phyloP scores from a whole-genome alignment of 2,329 filamentous ascomycete species.

The Chrysosporium keratinophilum region DNA sequence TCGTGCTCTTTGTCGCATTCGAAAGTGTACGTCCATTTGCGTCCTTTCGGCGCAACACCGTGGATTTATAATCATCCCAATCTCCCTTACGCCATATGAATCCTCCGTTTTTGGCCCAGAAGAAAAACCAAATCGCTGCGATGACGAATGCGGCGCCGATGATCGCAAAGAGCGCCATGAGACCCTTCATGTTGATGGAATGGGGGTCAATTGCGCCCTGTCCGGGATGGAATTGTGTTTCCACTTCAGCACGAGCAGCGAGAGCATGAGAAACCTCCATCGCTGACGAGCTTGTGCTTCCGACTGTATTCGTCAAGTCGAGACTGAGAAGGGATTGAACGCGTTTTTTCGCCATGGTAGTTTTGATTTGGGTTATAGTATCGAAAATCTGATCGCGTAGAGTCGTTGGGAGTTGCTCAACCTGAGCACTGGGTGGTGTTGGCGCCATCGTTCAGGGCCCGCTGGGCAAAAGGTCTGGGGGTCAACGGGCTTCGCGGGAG shows the following conservation, averaged over 20 bases:
- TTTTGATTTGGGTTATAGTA: background rate
- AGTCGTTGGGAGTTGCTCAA: background rate
- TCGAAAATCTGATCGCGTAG: background rate
- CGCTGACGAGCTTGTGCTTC: conserved; percentile 4
- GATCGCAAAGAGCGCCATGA: conserved; percentile 78
- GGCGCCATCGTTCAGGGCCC: background rate
- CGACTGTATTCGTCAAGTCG: background rate
- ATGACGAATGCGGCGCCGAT: conserved; percentile 68
- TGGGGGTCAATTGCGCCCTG: conserved; percentile 33
- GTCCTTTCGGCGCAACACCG: conserved; percentile 76
- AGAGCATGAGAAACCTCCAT: conserved; percentile 24
- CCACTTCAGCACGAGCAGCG: conserved; percentile 22
- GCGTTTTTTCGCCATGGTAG: background rate
- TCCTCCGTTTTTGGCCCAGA: conserved; percentile 92
- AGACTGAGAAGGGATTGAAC: background rate
- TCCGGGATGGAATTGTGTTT: conserved; percentile 21
- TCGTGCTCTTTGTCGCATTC: conserved; percentile 70
- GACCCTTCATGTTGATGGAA: conserved; percentile 46
- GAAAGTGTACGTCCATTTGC: conserved; percentile 79
- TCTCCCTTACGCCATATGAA: conserved; percentile 77
- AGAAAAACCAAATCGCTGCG: conserved; percentile 90
- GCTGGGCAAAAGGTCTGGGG: background rate
- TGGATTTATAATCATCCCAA: conserved; percentile 98
- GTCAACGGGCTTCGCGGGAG: background rate
- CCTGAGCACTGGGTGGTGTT: background rate